Conservation (phyloP, 164 flowering plant genomes). For the Aristolochia californica region DNA sequence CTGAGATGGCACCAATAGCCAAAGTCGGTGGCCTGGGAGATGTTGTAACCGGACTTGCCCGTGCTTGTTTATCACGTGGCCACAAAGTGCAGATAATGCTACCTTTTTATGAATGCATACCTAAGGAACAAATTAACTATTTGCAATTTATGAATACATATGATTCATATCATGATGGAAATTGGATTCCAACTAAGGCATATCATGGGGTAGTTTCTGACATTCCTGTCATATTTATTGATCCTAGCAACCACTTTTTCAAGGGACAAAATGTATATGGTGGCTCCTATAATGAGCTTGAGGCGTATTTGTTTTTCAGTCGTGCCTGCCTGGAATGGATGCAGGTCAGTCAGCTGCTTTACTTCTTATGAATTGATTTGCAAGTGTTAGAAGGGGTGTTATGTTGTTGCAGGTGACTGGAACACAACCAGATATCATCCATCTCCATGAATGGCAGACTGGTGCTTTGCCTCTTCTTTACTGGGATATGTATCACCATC, state of each 20-base stretch:
- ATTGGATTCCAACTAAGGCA: constrained; percentile 42
- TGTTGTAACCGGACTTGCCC: constrained; percentile 72
- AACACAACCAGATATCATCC: constrained; percentile 53
- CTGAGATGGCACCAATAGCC: constrained; percentile 71
- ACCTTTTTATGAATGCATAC: constrained; percentile 61
- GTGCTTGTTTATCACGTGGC: constrained; percentile 48
- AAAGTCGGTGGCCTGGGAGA: constrained; percentile 76
- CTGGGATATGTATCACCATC: constrained; percentile 59
- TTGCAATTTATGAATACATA: constrained; percentile 27
- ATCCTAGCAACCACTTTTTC: constrained; percentile 47
- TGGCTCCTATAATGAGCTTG: constrained; percentile 58
- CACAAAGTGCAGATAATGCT: constrained; percentile 57
- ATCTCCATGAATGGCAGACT: constrained; percentile 70
- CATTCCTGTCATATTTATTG: constrained; percentile 41
- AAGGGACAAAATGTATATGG: constrained; percentile 53
- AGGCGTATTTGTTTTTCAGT: constrained; percentile 56
- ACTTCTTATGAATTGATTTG: neutral
- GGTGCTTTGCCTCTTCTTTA: constrained; percentile 54
- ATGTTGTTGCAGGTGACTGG: constrained; percentile 37
- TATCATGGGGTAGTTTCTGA: constrained; percentile 47
- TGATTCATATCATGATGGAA: constrained; percentile 45
- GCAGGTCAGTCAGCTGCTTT: constrained; percentile 37
- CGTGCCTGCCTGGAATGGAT: constrained; percentile 77
- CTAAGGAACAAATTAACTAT: constrained; percentile 32
- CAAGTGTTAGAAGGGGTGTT: neutral